These are phyloP conservation scores for Globisporangium apiculatum DNA, from an alignment of 352 stramenopile species.

Conservation along the genomic window DNA sequence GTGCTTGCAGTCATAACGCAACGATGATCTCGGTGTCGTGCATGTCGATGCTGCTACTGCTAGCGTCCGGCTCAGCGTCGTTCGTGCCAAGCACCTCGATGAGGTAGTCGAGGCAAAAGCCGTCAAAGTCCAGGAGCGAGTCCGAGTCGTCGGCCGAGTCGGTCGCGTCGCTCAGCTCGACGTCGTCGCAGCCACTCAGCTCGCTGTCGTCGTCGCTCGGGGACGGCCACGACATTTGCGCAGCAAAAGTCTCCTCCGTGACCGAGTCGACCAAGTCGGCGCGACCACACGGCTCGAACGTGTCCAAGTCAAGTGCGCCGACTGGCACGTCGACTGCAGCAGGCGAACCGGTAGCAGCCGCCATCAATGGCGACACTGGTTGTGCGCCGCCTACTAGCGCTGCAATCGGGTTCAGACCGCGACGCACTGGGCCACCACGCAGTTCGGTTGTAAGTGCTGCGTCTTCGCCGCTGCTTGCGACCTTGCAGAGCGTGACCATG, in stretches of 20 bases:
- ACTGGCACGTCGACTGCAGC: constrained; percentile 3
- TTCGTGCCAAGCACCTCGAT: constrained; percentile 5
- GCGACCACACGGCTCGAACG: not conserved
- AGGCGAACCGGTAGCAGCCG: constrained; percentile 2
- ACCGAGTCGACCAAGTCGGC: constrained; percentile 8
- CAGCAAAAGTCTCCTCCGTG: not conserved
- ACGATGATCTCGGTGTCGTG: constrained; percentile 4
- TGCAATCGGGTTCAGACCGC: constrained; percentile 6
- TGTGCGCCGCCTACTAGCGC: not conserved
- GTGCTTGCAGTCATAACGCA: constrained; percentile 3
- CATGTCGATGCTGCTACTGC: not conserved
- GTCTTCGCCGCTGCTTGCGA: constrained; percentile 2
- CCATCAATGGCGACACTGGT: not conserved
- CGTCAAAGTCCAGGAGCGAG: constrained; percentile 10
- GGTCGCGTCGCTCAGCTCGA: constrained; percentile 8
- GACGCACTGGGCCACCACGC: not conserved
- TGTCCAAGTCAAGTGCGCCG: constrained; percentile 1
- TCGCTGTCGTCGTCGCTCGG: not conserved
- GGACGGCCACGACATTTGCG: not conserved
- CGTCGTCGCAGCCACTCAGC: not conserved
- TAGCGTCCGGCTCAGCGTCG: not conserved
- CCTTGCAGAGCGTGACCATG: constrained; percentile 20
- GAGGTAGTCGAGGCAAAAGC: constrained; percentile 12
- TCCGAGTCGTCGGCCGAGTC: constrained; percentile 7
- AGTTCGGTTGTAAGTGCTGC: not conserved